phyloP scores from a whole-genome alignment of 441 rosid genomes.

The Gossypium laxum region DNA sequence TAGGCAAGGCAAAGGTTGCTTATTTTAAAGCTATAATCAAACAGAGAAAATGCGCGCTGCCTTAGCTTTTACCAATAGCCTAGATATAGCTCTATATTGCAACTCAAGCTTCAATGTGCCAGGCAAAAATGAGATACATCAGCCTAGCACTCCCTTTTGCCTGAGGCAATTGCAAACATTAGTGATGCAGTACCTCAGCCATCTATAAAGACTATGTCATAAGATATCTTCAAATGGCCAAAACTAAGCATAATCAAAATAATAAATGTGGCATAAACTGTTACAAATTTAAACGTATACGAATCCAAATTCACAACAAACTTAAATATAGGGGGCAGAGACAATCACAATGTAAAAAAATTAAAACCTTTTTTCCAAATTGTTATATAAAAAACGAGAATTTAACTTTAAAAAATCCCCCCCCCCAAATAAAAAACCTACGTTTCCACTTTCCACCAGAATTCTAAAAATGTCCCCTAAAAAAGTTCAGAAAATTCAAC shows the following conservation, averaged over 20 bases:
- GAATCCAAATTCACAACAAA: neutral
- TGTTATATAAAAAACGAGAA: neutral
- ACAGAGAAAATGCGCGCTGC: neutral
- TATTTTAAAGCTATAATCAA: neutral
- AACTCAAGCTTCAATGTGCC: slow-evolving; percentile 11
- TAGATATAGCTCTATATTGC: neutral
- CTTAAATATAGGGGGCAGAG: neutral
- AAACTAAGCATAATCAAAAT: neutral
- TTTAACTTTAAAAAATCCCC: neutral
- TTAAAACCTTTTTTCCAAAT: neutral
- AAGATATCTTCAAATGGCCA: neutral
- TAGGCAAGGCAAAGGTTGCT: neutral
- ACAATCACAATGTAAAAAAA: neutral
- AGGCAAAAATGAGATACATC: slow-evolving; percentile 10
- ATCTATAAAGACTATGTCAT: neutral
- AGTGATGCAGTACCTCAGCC: slow-evolving; percentile 11
- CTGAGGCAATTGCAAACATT: slow-evolving; percentile 11
- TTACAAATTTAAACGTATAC: neutral
- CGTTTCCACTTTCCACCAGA: neutral
- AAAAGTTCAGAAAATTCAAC: neutral
- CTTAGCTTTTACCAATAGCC: neutral
- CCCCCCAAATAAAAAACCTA: neutral
- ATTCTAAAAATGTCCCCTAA: neutral
- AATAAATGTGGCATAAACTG: neutral
- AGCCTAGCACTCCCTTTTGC: slow-evolving; percentile 11